Evolutionary conservation across 352 stramenopile species (phyloP).

Genomic region (Globisporangium emineosum): DNA sequence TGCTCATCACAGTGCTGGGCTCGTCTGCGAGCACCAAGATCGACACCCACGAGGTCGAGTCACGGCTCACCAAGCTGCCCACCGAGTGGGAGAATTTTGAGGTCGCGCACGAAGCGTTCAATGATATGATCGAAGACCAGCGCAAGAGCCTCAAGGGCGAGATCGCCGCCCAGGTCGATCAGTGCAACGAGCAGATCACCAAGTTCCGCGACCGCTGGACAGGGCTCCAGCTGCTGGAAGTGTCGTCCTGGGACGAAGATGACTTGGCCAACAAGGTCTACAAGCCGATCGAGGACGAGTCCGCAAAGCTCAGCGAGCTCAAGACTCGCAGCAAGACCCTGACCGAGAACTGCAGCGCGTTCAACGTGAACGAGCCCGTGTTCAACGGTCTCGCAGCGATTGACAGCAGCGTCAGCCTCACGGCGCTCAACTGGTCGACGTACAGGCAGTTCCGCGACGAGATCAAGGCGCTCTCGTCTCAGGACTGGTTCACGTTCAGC

Average conservation of each 20-base stretch:
- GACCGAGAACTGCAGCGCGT: conserved; percentile 81
- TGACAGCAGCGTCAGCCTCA: conserved; percentile 66
- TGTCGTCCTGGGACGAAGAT: conserved; percentile 70
- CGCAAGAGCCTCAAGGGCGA: conserved; percentile 89
- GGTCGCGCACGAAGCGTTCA: conserved; percentile 92
- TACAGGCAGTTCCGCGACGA: conserved; percentile 88
- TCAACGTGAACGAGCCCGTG: conserved; percentile 77
- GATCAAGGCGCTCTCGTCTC: conserved; percentile 49
- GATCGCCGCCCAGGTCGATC: conserved; percentile 85
- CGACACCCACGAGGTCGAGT: conserved; percentile 78
- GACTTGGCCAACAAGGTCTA: conserved; percentile 74
- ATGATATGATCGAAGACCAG: conserved; percentile 95
- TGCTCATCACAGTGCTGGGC: conserved; percentile 61
- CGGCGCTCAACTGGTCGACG: conserved; percentile 79
- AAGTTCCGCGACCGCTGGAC: conserved; percentile 90
- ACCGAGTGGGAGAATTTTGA: conserved; percentile 94
- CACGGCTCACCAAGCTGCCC: conserved; percentile 68
- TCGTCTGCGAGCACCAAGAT: conserved; percentile 36
- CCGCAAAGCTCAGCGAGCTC: conserved; percentile 75
- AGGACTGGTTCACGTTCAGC: conserved; percentile 95
- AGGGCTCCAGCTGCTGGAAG: conserved; percentile 82
- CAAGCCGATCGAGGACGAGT: conserved; percentile 80
- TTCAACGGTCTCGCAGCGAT: conserved; percentile 84
- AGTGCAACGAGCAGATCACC: conserved; percentile 88
- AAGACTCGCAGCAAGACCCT: conserved; percentile 55